Base-by-base conservation (phyloP, 108 stramenopile species). In the Schizochytrium sp. region DNA sequence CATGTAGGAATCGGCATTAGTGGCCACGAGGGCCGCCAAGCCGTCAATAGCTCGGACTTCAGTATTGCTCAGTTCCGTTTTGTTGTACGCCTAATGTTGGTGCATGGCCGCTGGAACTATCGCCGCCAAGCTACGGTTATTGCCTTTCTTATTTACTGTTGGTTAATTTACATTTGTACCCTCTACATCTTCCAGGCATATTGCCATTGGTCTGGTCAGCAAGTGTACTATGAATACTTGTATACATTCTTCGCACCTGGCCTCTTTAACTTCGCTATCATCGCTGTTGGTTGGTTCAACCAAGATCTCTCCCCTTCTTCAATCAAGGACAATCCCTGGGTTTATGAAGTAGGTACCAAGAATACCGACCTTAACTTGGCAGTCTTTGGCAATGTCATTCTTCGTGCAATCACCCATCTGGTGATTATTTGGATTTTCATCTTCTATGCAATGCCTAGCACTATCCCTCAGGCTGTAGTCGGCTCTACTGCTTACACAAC, bases 101-200 rank as follows among this genome's bases (percentile, higher is more conserved):
- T 97, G 69, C 99, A 99, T 89, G 99, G 99, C 7, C 92, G 98
- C 61, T 98, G 97, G 97, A 95, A 98, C 91, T 98, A 97, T 89
- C 94, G 96, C 58, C 95, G 99, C 56, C 90, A 96, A 89, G 93
- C 94, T 73, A 96, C 94, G 72, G 92, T 96, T 41, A 95, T 98
- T 87, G 90, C 98, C 4, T 99, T 96, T 91, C 96, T 96, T 64
- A 98, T 98, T 93, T 99, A 98, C 96, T 98, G 98, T 91, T 98
- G 98, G 42, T 41, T 88, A 4, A 12, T 58, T 42, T 58, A 95
- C 72, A 91, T 93, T 3, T 83, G 41, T 8, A 46, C 46, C 4
- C 88, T 88, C 12, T 88, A 49, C 88, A 61, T 60, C 88, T 88
- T 61, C 61, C 57, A 45, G 19, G 8, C 41, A n/a, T 88, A 46